These are phyloP conservation scores for Elsinoe necatrix DNA, from an alignment of 2,329 filamentous ascomycete genomes.

Conservation along the genomic window DNA sequence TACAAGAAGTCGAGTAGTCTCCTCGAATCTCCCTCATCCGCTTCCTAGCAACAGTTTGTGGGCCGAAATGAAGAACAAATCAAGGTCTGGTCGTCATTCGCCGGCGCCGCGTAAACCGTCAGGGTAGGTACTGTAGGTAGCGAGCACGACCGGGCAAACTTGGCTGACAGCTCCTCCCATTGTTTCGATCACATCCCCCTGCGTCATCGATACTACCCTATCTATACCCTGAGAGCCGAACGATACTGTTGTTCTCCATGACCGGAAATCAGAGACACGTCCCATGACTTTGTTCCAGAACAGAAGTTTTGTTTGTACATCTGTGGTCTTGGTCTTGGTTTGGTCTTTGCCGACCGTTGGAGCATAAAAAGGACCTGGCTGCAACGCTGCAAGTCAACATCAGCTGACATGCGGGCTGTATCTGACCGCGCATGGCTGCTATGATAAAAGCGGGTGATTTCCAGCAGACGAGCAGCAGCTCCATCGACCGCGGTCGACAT, in stretches of 20 bases:
- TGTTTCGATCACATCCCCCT: background rate
- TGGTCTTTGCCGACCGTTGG: background rate
- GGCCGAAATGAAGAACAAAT: conserved; percentile 8
- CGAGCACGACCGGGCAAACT: background rate
- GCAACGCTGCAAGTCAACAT: conserved; percentile 4
- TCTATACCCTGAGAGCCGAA: background rate
- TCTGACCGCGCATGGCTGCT: background rate
- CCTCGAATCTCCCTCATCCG: background rate
- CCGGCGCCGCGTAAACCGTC: conserved; percentile 13
- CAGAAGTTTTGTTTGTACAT: background rate
- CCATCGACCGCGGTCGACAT: background rate
- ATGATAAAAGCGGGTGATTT: background rate
- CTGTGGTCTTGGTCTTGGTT: background rate
- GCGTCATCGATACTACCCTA: conserved; percentile 8
- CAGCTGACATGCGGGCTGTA: background rate
- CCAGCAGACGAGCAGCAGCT: background rate
- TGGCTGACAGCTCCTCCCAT: conserved; percentile 10
- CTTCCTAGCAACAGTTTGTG: background rate
- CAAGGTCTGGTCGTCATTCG: background rate
- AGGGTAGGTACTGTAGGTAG: no score
- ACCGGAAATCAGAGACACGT: background rate
- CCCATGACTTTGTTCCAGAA: conserved; percentile 6
- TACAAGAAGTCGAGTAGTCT: background rate
- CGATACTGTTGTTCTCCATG: no score
- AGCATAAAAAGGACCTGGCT: background rate